These are phyloP conservation scores for Ustilago xerochloae DNA, from an alignment of 1,284 basidiomycete species.

Conservation along the genomic window DNA sequence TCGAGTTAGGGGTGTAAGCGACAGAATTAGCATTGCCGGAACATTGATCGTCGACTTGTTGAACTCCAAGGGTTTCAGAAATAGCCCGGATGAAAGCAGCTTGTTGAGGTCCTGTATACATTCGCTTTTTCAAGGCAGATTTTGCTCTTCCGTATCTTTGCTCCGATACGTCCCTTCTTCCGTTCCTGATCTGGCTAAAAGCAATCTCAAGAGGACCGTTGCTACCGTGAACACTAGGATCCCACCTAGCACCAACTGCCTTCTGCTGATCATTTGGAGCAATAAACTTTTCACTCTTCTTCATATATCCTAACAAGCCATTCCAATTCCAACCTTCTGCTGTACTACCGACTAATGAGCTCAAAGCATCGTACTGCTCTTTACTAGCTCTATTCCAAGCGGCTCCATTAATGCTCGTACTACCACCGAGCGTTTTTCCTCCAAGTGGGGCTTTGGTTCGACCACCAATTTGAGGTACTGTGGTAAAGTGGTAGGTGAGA, in stretches of 20 bases:
- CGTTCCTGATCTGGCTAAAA: slow-evolving; percentile 67
- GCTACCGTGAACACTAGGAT: slow-evolving; percentile 72
- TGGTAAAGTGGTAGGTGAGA: slow-evolving; percentile 72
- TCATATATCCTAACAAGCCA: slow-evolving; percentile 72
- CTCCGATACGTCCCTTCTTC: background rate
- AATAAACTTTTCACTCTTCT: slow-evolving; percentile 74
- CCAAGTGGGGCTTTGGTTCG: slow-evolving; percentile 70
- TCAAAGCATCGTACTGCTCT: slow-evolving; percentile 75
- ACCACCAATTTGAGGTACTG: slow-evolving; percentile 68
- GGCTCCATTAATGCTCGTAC: slow-evolving; percentile 75
- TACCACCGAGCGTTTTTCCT: slow-evolving; percentile 75
- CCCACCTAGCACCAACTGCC: slow-evolving; percentile 71
- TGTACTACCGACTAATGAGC: slow-evolving; percentile 70
- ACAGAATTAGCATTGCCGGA: slow-evolving; percentile 75
- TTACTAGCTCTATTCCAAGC: slow-evolving; percentile 74
- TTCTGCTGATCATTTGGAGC: slow-evolving; percentile 73
- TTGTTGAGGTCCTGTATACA: slow-evolving; percentile 75
- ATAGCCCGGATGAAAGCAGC: slow-evolving; percentile 72
- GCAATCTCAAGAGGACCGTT: slow-evolving; percentile 73
- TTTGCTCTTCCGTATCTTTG: slow-evolving; percentile 5
- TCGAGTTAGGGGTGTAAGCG: slow-evolving; percentile 71
- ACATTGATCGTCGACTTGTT: slow-evolving; percentile 72
- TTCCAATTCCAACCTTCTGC: slow-evolving; percentile 73
- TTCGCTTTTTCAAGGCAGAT: slow-evolving; percentile 65
- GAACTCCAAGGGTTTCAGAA: slow-evolving; percentile 71